Conservation (phyloP, 2,329 filamentous ascomycete genomes). For the Talaromyces sp. region DNA sequence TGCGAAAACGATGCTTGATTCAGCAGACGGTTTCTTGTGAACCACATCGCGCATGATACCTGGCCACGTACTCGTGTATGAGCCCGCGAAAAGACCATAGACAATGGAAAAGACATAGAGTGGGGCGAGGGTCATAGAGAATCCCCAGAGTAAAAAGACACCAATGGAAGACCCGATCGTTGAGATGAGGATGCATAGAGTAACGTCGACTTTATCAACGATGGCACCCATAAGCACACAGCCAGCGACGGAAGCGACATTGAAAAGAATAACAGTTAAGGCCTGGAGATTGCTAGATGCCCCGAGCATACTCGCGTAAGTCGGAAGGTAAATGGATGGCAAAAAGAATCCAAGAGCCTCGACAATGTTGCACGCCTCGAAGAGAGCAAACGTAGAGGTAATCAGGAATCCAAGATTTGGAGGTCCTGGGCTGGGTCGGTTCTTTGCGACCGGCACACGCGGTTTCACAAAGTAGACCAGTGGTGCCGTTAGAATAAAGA, state of each 20-base stretch:
- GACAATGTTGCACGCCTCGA: slow-evolving; percentile 45
- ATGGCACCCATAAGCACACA: slow-evolving; percentile 32
- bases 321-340: slow-evolving; percentile 38
- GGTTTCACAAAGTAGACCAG: slow-evolving; percentile 45
- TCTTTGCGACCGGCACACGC: slow-evolving; percentile 29
- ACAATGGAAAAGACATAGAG: slow-evolving; percentile 43
- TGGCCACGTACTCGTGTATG: slow-evolving; percentile 45
- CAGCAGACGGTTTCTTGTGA: slow-evolving; percentile 36
- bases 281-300: slow-evolving; percentile 19
- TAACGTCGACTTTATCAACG: slow-evolving; percentile 44
- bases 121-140: slow-evolving; percentile 43
- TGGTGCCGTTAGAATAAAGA: slow-evolving; percentile 38
- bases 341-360: slow-evolving; percentile 37
- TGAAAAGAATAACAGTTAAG: slow-evolving; percentile 29
- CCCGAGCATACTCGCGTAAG: slow-evolving; percentile 29
- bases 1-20: slow-evolving; percentile 52
- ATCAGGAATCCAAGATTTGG: slow-evolving; percentile 34
- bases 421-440: slow-evolving; percentile 14
- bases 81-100: slow-evolving; percentile 48
- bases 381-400: slow-evolving; percentile 43
- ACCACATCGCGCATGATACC: slow-evolving; percentile 47
- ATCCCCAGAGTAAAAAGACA: slow-evolving; percentile 50
- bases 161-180: slow-evolving; percentile 42
- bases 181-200: slow-evolving; percentile 42
- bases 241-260: slow-evolving; percentile 29